phyloP scores from a whole-genome alignment of 2,329 filamentous ascomycete species.

The Saccharata proteae region DNA sequence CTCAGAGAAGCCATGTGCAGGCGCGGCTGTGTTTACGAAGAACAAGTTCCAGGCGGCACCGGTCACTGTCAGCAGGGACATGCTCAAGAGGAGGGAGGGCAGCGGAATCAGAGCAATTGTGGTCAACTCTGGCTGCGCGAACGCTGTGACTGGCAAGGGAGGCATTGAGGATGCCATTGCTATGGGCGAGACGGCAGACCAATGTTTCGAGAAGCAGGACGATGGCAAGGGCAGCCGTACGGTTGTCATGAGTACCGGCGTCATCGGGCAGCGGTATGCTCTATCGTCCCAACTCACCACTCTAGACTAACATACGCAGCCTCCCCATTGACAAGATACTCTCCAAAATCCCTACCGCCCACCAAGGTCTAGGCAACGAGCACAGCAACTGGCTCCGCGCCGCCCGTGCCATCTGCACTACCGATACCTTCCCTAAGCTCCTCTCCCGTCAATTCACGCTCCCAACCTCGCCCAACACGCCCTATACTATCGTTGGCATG shows the following conservation, averaged over 20 bases:
- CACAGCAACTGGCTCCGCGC: slow-evolving; percentile 81
- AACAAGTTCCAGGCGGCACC: slow-evolving; percentile 98
- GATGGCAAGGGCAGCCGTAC: slow-evolving; percentile 46
- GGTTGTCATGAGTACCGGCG: slow-evolving; percentile 97
- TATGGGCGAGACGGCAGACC: slow-evolving; percentile 73
- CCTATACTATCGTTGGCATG: slow-evolving; percentile 84
- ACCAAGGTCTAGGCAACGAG: slow-evolving; percentile 55
- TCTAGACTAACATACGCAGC: slow-evolving; percentile 28
- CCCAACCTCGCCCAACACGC: slow-evolving; percentile 61
- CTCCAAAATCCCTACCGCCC: slow-evolving; percentile 64
- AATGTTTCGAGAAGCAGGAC: slow-evolving; percentile 37
- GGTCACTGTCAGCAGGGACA: slow-evolving; percentile 69
- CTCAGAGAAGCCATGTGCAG: slow-evolving; percentile 75
- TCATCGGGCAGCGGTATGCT: slow-evolving; percentile 76
- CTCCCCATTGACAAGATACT: slow-evolving; percentile 88
- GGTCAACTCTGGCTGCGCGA: slow-evolving; percentile 92
- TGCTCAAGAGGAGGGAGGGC: slow-evolving; percentile 55
- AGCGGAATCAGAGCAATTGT: slow-evolving; percentile 67
- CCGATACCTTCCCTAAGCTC: slow-evolving; percentile 96
- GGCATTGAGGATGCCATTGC: slow-evolving; percentile 76
- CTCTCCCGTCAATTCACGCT: slow-evolving; percentile 73
- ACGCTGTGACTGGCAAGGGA: slow-evolving; percentile 86
- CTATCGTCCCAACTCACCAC: slow-evolving; percentile 4
- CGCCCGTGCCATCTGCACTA: slow-evolving; percentile 91
- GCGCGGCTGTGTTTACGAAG: slow-evolving; percentile 89